Evolutionary conservation across 305 asterid species (phyloP).

Genomic region (Rubia peregrina): DNA sequence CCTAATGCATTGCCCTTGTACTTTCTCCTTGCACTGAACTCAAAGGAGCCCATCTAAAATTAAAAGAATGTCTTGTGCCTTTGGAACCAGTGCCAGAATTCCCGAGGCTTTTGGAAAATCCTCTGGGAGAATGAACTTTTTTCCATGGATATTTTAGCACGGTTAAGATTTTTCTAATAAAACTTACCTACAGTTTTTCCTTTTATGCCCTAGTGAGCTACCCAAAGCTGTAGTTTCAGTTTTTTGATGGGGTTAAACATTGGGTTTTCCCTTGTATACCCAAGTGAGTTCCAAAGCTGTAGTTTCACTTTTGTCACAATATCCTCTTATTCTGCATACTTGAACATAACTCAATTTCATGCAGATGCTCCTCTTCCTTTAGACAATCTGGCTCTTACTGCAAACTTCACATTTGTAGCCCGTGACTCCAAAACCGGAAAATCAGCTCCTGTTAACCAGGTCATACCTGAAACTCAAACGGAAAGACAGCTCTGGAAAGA

Average conservation of each 20-base stretch:
- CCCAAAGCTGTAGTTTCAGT: not conserved
- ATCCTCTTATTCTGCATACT: not conserved
- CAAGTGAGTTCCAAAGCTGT: not conserved
- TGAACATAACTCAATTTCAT: conserved; percentile 6
- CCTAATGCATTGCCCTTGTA: not conserved
- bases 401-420: conserved; percentile 92
- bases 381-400: conserved; percentile 62
- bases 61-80: not conserved
- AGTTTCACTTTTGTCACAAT: not conserved
- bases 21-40: not conserved
- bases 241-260: too few species aligned
- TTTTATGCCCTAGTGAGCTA: not conserved
- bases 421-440: conserved; percentile 80
- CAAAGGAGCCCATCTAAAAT: not conserved
- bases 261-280: not conserved
- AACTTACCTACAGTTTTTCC: not conserved
- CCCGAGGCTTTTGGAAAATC: not conserved
- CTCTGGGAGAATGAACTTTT: not conserved
- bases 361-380: conserved; percentile 39
- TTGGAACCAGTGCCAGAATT: not conserved
- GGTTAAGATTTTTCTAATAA: conserved; percentile 1
- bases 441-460: conserved; percentile 68
- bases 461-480: conserved; percentile 61
- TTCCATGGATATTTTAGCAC: not conserved
- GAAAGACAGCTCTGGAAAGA: conserved; percentile 63